phyloP scores from a whole-genome alignment of 306 rosid species.

The Sindora glabra region DNA sequence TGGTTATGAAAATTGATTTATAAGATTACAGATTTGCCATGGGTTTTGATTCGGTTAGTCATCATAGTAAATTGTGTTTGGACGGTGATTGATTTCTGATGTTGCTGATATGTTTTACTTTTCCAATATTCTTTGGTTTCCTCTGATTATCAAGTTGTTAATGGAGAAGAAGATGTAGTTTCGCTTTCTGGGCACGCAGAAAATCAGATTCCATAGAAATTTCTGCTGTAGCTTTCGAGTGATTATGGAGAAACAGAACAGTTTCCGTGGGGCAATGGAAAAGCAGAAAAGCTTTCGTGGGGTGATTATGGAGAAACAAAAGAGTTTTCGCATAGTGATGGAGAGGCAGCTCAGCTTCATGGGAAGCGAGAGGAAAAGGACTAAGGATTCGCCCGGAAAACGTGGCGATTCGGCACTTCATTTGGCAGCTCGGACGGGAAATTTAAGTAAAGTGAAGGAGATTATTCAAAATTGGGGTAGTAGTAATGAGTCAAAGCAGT shows the following conservation, averaged over 20 bases:
- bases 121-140: not conserved
- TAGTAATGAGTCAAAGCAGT: conserved; percentile 31
- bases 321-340: conserved; percentile 36
- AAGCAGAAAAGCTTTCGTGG: conserved; percentile 82
- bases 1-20: conserved; percentile 9
- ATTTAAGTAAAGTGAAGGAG: conserved; percentile 47
- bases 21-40: conserved; percentile 7
- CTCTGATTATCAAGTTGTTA: not conserved
- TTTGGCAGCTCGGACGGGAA: conserved; percentile 77
- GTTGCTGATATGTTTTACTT: not conserved
- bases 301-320: conserved; percentile 74
- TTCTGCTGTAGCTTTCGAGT: not conserved
- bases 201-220: not conserved
- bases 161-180: not conserved
- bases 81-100: not conserved
- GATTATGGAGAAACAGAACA: conserved; percentile 29
- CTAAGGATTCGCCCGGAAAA: conserved; percentile 50
- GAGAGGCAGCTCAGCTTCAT: conserved; percentile 38
- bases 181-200: not conserved
- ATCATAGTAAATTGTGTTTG: not conserved
- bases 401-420: conserved; percentile 51
- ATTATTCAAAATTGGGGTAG: conserved; percentile 41
- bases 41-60: conserved; percentile 6
- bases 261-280: conserved; percentile 31
- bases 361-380: conserved; percentile 38